A percentile compares a stretch with the other conserved stretches of the same genome.
phyloP scores from a whole-genome alignment of 805 yeast species.

The Yamadazyma takamatsuzukensis region DNA sequence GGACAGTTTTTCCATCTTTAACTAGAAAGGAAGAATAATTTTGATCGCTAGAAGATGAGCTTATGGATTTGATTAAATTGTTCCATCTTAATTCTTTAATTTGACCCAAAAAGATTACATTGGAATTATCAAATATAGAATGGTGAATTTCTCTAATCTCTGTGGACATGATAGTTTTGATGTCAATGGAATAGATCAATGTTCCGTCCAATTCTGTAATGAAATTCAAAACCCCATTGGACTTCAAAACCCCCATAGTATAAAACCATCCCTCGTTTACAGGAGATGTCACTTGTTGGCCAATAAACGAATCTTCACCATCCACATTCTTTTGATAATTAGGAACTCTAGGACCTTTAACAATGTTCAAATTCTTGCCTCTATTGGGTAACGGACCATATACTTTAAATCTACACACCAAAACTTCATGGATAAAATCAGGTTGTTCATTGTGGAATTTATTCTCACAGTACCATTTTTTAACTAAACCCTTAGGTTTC shows the following conservation, averaged over 20 bases:
- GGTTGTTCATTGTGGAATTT: conserved; percentile 18
- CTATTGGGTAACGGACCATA: conserved; percentile 58
- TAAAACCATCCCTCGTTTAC: conserved; percentile 63
- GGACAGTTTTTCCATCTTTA: conserved; percentile 30
- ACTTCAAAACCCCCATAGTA: conserved; percentile 65
- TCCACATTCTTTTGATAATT: conserved; percentile 14
- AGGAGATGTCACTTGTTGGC: neutral
- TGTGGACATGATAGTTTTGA: conserved; percentile 48
- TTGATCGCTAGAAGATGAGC: conserved; percentile 18
- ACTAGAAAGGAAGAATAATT: conserved; percentile 23
- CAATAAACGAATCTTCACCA: conserved; percentile 1
- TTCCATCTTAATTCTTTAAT: conserved; percentile 50
- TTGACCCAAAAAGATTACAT: conserved; percentile 56
- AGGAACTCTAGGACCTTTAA: conserved; percentile 38
- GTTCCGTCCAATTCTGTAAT: conserved; percentile 64
- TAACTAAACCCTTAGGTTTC: conserved; percentile 49
- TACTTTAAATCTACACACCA: conserved; percentile 63
- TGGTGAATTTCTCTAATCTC: conserved; percentile 65
- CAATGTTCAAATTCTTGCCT: conserved; percentile 32
- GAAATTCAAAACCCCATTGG: conserved; percentile 60
- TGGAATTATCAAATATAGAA: conserved; percentile 57
- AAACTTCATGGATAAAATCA: conserved; percentile 31
- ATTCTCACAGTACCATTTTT: conserved; percentile 49
- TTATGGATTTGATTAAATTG: conserved; percentile 31
- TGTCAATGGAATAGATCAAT: conserved; percentile 53